These are phyloP conservation scores for Protomyces lactucae-debilis DNA, from an alignment of 1,139 yeast species.

Conservation along the genomic window DNA sequence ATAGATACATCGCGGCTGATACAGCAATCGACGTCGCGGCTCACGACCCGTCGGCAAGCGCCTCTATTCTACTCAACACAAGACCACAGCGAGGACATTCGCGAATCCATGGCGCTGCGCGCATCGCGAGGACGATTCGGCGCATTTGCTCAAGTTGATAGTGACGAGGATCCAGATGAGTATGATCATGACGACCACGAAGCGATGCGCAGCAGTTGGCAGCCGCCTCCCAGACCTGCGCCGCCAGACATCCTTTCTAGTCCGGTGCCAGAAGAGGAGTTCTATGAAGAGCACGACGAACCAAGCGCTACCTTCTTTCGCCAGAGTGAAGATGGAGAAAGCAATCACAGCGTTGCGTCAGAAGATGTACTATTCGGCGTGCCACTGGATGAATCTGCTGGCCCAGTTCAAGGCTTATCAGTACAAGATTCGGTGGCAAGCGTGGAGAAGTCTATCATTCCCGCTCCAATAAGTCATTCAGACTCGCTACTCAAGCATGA, in stretches of 20 bases:
- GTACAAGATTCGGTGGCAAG: not conserved
- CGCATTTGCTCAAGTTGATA: constrained; percentile 1
- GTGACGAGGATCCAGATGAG: constrained; percentile 4
- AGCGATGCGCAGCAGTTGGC: constrained; percentile 21
- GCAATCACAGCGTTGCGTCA: constrained; percentile 14
- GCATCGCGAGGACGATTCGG: constrained; percentile 22
- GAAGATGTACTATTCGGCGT: constrained; percentile 14
- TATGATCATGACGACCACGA: constrained; percentile 15
- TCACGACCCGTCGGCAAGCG: not conserved
- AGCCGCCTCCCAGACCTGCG: constrained; percentile 4
- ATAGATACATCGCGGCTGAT: constrained; percentile 13
- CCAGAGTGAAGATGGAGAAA: not conserved
- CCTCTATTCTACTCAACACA: constrained; percentile 20
- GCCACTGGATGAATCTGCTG: constrained; percentile 1
- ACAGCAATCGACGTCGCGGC: constrained; percentile 19
- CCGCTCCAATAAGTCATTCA: constrained; percentile 30
- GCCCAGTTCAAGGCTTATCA: not conserved
- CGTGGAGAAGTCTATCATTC: not conserved
- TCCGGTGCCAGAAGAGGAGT: not conserved
- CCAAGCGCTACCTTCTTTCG: not conserved
- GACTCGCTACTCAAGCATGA: constrained; percentile 35
- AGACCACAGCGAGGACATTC: constrained; percentile 17
- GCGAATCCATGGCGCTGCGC: constrained; percentile 21
- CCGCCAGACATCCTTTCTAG: not conserved
- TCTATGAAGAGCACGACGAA: not conserved